Conservation (phyloP, 108 stramenopile genomes). For the Cyclotella kingstonii region DNA sequence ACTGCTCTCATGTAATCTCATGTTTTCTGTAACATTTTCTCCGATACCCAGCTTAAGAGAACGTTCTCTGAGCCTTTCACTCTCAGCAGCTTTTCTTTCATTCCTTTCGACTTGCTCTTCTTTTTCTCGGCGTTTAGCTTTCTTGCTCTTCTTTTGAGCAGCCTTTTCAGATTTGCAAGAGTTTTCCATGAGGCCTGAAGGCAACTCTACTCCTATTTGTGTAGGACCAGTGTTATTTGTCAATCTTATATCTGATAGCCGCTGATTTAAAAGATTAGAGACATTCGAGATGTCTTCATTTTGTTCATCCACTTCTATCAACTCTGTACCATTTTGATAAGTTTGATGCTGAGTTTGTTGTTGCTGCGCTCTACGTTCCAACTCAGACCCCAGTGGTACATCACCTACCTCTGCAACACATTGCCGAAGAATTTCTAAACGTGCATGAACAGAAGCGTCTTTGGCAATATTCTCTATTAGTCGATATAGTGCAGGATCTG, state of each 20-base stretch:
- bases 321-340: background rate
- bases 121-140: constrained; percentile 65
- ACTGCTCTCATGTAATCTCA: background rate
- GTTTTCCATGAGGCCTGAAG: constrained; percentile 4
- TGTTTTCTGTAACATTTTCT: background rate
- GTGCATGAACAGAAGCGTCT: constrained; percentile 30
- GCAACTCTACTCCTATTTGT: background rate
- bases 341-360: constrained; percentile 17
- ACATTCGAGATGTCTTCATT: background rate
- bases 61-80: constrained; percentile 35
- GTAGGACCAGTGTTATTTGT: background rate
- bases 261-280: constrained; percentile 5
- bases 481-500: constrained; percentile 86
- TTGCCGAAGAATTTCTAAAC: constrained; percentile 79
- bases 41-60: constrained; percentile 22
- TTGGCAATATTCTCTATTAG: constrained; percentile 56
- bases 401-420: constrained; percentile 69
- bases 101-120: constrained; percentile 50
- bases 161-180: constrained; percentile 56
- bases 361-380: constrained; percentile 26
- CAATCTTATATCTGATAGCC: constrained; percentile 11
- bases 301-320: background rate
- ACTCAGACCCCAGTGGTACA: constrained; percentile 50
- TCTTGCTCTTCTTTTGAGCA: constrained; percentile 82
- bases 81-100: constrained; percentile 35